Conservation (phyloP, 306 rosid genomes). For the Begonia loranthoides region DNA sequence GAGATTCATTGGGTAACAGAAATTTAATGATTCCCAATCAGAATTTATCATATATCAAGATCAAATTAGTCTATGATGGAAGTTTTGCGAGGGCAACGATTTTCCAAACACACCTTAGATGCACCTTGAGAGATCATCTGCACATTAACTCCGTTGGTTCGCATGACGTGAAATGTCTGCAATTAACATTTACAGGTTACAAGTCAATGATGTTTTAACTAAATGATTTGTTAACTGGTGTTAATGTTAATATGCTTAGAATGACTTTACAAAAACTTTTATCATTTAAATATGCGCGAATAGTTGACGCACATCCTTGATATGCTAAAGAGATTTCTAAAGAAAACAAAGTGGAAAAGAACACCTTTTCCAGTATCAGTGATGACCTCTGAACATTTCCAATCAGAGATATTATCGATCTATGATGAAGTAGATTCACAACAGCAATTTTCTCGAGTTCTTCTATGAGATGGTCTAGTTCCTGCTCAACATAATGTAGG, state of each 20-base stretch:
- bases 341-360: conserved; percentile 6
- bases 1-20: too few species aligned
- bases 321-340: conserved; percentile 1
- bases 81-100: not conserved
- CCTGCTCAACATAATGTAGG: conserved; percentile 26
- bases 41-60: too few species aligned
- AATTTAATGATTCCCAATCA: too few species aligned
- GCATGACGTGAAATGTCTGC: conserved; percentile 79
- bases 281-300: not conserved
- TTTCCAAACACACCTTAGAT: conserved; percentile 50
- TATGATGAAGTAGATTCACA: conserved; percentile 75
- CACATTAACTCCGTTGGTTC: conserved; percentile 68
- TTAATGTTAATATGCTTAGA: too few species aligned
- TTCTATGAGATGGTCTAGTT: conserved; percentile 87
- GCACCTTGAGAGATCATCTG: conserved; percentile 99
- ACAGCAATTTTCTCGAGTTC: conserved; percentile 90
- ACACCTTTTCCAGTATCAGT: conserved; percentile 81
- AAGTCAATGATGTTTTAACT: not conserved
- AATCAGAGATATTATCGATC: conserved; percentile 90
- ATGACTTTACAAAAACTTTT: too few species aligned
- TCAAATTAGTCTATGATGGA: too few species aligned
- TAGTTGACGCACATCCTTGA: not conserved
- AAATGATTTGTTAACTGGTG: too few species aligned
- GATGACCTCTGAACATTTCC: conserved; percentile 93
- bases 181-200: conserved; percentile 9